Evolutionary conservation across 2,329 filamentous ascomycete genomes (phyloP).

Genomic region (Exserohilum rostratum): DNA sequence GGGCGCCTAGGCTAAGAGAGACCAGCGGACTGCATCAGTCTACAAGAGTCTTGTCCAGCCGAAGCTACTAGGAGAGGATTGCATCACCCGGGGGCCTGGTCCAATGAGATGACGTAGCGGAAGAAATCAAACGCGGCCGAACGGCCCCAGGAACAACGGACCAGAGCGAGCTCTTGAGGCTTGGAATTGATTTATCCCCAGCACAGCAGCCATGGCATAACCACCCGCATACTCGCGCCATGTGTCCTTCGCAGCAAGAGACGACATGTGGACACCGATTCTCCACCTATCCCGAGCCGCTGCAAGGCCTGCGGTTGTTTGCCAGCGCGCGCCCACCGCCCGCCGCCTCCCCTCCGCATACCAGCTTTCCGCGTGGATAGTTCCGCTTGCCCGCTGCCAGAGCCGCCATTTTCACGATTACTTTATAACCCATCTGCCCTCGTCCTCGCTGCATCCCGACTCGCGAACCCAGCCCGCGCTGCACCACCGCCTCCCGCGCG

Average conservation of each 20-base stretch:
- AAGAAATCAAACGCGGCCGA: conserved; percentile 11
- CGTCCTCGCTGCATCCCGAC: conserved; percentile 90
- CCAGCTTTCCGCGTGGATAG: conserved; percentile 16
- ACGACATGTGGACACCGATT: conserved; percentile 49
- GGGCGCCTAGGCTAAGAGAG: no score
- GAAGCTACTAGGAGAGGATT: neutral
- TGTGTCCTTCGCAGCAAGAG: conserved; percentile 40
- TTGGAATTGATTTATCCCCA: conserved; percentile 25
- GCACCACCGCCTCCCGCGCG: conserved; percentile 84
- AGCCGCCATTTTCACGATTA: conserved; percentile 80
- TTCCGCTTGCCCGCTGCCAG: conserved; percentile 24
- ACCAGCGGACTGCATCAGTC: no score
- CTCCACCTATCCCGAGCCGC: conserved; percentile 35
- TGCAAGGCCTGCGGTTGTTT: conserved; percentile 29
- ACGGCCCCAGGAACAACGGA: conserved; percentile 25
- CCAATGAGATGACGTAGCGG: conserved; percentile 27
- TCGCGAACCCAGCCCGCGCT: conserved; percentile 67
- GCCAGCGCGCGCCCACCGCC: conserved; percentile 19
- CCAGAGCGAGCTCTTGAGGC: conserved; percentile 18
- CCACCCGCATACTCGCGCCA: conserved; percentile 33
- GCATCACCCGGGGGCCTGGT: neutral
- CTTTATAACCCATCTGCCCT: conserved; percentile 94
- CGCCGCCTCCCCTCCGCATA: conserved; percentile 13
- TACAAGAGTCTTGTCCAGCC: neutral
- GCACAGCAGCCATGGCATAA: conserved; percentile 39